A percentile compares a stretch with the other conserved stretches of the same genome.
Conservation (phyloP, 2,329 filamentous ascomycete genomes). For the Cytospora chrysosperma region DNA sequence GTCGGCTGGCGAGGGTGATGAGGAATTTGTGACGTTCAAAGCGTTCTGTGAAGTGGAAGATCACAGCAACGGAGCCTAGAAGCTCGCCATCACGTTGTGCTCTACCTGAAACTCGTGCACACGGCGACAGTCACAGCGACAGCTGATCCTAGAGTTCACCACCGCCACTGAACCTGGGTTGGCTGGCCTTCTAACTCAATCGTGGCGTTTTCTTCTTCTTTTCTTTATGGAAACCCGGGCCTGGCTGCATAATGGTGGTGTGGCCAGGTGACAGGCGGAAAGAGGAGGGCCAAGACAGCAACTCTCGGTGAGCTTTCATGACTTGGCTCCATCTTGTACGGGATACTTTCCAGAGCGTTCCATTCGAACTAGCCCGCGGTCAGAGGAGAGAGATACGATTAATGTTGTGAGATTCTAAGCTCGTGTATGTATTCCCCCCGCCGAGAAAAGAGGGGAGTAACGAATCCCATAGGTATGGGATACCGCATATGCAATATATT, state of each 20-base stretch:
- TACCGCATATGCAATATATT: not conserved
- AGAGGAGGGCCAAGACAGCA: not conserved
- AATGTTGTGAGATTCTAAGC: not conserved
- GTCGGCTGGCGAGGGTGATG: conserved; percentile 53
- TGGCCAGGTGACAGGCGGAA: not conserved
- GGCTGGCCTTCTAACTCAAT: not conserved
- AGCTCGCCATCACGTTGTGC: not conserved
- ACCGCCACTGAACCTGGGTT: not conserved
- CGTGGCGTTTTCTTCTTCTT: no score
- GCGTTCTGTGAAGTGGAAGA: conserved; percentile 84
- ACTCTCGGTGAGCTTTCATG: not conserved
- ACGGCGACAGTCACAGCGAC: not conserved
- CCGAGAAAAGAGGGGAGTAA: not conserved
- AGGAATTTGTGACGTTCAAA: conserved; percentile 84
- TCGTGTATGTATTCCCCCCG: not conserved
- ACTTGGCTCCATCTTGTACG: not conserved
- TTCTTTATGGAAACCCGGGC: no score
- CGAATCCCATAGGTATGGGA: not conserved
- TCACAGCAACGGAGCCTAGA: conserved; percentile 41
- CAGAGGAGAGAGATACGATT: not conserved
- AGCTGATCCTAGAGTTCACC: not conserved
- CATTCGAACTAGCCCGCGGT: not conserved
- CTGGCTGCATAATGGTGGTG: not conserved
- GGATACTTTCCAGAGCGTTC: not conserved
- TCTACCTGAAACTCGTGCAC: not conserved